Base-by-base conservation (phyloP, 1,139 yeast species). In the Protomyces macrosporus region DNA sequence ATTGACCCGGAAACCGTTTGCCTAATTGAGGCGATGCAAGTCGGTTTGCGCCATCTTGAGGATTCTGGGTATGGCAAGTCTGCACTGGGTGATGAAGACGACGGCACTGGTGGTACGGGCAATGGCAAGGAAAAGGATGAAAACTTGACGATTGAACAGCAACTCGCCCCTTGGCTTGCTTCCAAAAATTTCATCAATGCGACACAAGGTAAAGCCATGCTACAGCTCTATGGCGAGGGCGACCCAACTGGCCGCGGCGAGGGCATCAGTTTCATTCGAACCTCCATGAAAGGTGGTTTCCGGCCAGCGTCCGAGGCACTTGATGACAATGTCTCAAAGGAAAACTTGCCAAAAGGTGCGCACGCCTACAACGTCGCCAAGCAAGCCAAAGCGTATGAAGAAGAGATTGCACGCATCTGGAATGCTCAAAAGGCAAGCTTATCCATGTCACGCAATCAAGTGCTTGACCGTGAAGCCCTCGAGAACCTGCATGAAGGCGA, bases 241-340 rank as follows among this genome's bases (percentile, higher is more conserved):
- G 98, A 93, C 74, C 96, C 97, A 1, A 86, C 96, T 0, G 97
- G 96, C 40, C 84, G 88, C 67, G 95, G 96, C 0, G 87, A 89
- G 68, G 96, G 95, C 0, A 88, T 88, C 70, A 89, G 96, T n/a
- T 88, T 91, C 70, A 79, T 91, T 69, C 82, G 91, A 68, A 89
- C 97, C 0, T 89, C 98, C 0, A 95, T 93, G 88, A 93, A 91
- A 75, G 96, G 95, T 71, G 96, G 97, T 0, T 93, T 93, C 75
- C 81, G 83, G 60, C 89, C 91, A 1, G 76, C 81, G 75, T 87
- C 76, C 36, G 80, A 77, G 67, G 72, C 76, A n/a, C 76, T 76
- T 64, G 80, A 77, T 53, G 66, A 66, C 33, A 75, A 75, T 62
- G 72, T 75, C 34, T 76, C 74, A 39, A 55, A 56, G 36, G 67